Conservation (phyloP, 208 protist genomes). For the Leishmania arabica region DNA sequence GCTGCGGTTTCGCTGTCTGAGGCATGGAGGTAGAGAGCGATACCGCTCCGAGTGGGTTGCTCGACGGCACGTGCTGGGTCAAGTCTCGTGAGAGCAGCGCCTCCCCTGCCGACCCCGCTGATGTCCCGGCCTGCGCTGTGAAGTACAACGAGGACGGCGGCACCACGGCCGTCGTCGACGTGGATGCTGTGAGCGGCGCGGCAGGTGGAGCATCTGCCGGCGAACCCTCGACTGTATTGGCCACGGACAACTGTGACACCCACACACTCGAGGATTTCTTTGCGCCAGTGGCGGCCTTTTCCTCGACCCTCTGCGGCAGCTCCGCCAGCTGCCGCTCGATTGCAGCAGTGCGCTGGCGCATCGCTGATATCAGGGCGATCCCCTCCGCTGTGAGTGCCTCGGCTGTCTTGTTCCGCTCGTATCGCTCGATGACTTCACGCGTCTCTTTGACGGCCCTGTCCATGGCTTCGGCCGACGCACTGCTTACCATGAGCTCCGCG, state of each 20-base stretch:
- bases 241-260: conserved; percentile 4
- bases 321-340: conserved; percentile 61
- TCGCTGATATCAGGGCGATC: conserved; percentile 46
- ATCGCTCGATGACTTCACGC: conserved; percentile 57
- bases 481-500: conserved; percentile 59
- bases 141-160: not conserved
- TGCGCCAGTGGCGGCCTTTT: not conserved
- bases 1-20: not conserved
- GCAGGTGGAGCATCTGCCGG: not conserved
- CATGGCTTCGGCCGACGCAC: conserved; percentile 71
- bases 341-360: conserved; percentile 56
- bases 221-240: not conserved
- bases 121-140: not conserved
- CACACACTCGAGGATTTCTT: conserved; percentile 8
- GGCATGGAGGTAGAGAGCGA: not conserved
- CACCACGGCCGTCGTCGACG: not conserved
- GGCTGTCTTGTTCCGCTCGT: conserved; percentile 43
- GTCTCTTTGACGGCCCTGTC: conserved; percentile 75
- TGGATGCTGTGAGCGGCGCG: not conserved
- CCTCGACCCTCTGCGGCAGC: conserved; percentile 9
- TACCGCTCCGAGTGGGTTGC: too few species aligned
- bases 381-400: conserved; percentile 55
- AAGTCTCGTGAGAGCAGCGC: not conserved
- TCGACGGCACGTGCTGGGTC: not conserved
- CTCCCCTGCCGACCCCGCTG: not conserved